Conservation (phyloP, 2,329 filamentous ascomycete species). For the Coniochaeta ligniaria region DNA sequence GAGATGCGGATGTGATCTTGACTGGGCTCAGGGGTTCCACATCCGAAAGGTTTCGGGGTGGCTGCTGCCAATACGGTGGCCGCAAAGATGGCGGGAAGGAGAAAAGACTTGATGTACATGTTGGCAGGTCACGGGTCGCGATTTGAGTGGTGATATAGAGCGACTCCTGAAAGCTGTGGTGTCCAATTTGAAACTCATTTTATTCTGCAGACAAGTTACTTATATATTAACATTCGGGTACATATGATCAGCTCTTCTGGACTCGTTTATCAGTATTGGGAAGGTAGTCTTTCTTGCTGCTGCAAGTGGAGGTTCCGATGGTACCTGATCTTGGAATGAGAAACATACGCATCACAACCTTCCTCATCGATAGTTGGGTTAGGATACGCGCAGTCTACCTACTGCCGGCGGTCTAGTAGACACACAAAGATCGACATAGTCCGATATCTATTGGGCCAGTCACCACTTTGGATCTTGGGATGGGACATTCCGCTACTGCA, state of each 20-base stretch:
- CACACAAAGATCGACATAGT: not conserved
- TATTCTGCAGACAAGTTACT: not conserved
- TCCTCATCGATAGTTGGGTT: not conserved
- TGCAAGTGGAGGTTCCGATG: not conserved
- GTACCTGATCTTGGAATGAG: not conserved
- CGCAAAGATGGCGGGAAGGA: conserved; percentile 2
- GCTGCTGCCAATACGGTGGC: conserved; percentile 1
- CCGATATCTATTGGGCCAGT: not conserved
- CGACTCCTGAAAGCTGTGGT: not conserved
- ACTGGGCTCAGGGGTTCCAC: conserved; percentile 18
- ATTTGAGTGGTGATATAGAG: not conserved
- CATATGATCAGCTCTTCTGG: not conserved
- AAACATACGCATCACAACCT: not conserved
- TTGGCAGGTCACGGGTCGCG: not conserved
- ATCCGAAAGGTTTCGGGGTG: conserved; percentile 5
- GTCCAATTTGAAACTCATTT: not conserved
- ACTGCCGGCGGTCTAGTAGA: not conserved
- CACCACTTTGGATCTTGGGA: not conserved
- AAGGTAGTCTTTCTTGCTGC: not conserved
- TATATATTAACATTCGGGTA: not conserved
- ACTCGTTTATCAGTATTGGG: not conserved
- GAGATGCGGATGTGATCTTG: conserved; percentile 15
- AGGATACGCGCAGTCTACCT: not conserved
- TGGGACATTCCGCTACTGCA: not conserved
- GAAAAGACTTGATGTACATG: conserved; percentile 4